Conservation (phyloP, 208 protist species). For the Leishmania martiniquensis region DNA sequence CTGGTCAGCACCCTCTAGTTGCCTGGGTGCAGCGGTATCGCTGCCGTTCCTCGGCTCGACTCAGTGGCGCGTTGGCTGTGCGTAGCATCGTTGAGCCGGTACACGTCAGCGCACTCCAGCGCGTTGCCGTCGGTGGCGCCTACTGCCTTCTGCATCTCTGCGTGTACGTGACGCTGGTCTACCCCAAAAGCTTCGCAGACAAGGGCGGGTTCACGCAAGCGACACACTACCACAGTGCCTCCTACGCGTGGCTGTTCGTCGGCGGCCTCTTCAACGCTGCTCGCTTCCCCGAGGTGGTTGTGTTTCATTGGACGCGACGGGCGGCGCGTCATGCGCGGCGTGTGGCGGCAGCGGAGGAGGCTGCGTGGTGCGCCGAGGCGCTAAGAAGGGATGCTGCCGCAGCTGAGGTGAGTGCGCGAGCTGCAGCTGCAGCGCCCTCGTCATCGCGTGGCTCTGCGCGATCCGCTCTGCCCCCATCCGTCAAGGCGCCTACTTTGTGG, state of each 20-base stretch:
- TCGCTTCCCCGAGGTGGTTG: conserved; percentile 53
- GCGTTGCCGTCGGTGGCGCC: conserved; percentile 30
- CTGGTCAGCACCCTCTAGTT: not conserved
- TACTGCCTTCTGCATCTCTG: conserved; percentile 50
- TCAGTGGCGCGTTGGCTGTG: not conserved
- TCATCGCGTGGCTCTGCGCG: not conserved
- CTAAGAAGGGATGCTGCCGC: conserved; percentile 2
- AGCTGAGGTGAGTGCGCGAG: not conserved
- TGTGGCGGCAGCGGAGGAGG: conserved; percentile 11
- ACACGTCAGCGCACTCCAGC: conserved; percentile 31
- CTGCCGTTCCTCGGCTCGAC: not conserved
- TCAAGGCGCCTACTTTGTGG: conserved; percentile 14
- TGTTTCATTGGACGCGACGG: conserved; percentile 28
- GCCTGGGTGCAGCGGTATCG: conserved; percentile 17
- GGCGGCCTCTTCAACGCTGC: conserved; percentile 46
- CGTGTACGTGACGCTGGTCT: conserved; percentile 45
- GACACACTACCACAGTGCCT: conserved; percentile 56
- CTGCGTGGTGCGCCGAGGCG: conserved; percentile 15
- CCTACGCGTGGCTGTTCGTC: conserved; percentile 53
- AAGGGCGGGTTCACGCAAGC: conserved; percentile 54
- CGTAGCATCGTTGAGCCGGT: not conserved
- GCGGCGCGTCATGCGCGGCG: conserved; percentile 17
- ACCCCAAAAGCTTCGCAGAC: conserved; percentile 39
- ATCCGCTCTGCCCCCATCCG: not conserved
- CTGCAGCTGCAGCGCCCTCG: not conserved